Base-by-base conservation (phyloP, 1,284 basidiomycete genomes). In the Microbotryomycetes sp. region DNA sequence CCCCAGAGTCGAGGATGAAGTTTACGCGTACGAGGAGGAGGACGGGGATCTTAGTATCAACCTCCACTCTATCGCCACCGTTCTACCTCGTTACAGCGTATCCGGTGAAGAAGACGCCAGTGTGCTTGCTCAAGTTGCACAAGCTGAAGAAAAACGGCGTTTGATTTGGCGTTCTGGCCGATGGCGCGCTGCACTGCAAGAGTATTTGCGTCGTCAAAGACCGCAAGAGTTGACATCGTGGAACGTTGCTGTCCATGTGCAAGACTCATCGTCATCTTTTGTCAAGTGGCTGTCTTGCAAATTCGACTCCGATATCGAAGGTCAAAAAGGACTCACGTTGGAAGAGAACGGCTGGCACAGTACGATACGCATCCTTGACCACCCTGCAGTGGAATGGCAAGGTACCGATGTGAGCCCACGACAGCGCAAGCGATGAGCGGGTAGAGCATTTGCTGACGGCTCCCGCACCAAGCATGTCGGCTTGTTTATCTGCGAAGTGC, bases 201-300 rank as follows among this genome's bases (percentile, higher is more conserved):
- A 46, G 4, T 47, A 15, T 16, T 47, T 62, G 1, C 59, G 15
- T 3, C 47, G 19, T 4, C 14, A 14, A 4, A 26, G 47, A 0
- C n/a, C 49, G 3, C 15, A 12, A 3, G 62, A 58, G 1, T 46
- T 53, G 6, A 26, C 51, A 0, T 19, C 9, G 36, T 68, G 60
- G 58, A 52, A 51, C 1, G 25, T 60, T 1, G 23, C 66, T 19
- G 23, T 66, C 23, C 26, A 45, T 12, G 58, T 50, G 3, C 9
- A 45, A 1, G 4, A n/a, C 0, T 28, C 23, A 1, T 7, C 12
- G 1, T 51, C 56, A 16, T 54, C 62, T 0, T 64, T 63, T 48
- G 55, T 60, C 7, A 56, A 49, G 2, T 68, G 65, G 65, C 23
- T 68, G 14, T 49, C 58, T 15, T 66, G 67, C 62, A 68, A 68